Evolutionary conservation across 2,329 filamentous ascomycete genomes (phyloP).

Genomic region (Didymella keratinophila): DNA sequence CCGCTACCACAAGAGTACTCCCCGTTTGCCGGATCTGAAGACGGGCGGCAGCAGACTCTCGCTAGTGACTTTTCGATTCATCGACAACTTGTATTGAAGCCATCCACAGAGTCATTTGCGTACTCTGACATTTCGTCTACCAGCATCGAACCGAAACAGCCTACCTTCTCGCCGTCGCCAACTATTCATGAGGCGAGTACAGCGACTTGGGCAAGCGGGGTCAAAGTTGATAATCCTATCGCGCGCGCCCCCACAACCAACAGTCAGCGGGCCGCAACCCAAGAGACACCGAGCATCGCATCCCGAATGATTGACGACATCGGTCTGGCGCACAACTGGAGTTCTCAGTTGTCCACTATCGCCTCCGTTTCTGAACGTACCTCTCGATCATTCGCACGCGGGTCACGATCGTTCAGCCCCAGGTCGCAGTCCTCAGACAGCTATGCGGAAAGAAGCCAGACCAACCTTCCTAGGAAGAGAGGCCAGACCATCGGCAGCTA

Average conservation of each 20-base stretch:
- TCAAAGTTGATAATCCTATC: constrained; percentile 47
- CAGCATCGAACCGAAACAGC: constrained; percentile 44
- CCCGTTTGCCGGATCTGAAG: constrained; percentile 39
- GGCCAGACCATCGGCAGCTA: constrained; percentile 46
- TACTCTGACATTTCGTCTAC: constrained; percentile 47
- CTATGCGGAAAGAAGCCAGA: constrained; percentile 33
- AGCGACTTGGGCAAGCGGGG: constrained; percentile 45
- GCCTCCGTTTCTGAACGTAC: constrained; percentile 48
- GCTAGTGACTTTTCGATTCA: constrained; percentile 41
- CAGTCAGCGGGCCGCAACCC: constrained; percentile 47
- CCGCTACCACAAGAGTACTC: constrained; percentile 36
- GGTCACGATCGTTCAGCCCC: constrained; percentile 43
- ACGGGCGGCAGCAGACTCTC: constrained; percentile 43
- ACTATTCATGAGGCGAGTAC: constrained; percentile 48
- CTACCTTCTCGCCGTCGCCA: constrained; percentile 39
- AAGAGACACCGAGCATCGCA: constrained; percentile 43
- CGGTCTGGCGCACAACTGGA: constrained; percentile 50
- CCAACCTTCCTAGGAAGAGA: constrained; percentile 37
- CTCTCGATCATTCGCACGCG: constrained; percentile 45
- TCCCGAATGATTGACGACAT: constrained; percentile 51
- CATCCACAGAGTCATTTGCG: constrained; percentile 47
- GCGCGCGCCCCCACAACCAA: constrained; percentile 48
- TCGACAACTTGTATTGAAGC: constrained; percentile 38
- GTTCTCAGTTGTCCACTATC: constrained; percentile 52
- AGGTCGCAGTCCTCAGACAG: constrained; percentile 46